These are phyloP conservation scores for Iodosphaeria phyllophila DNA, from an alignment of 2,329 filamentous ascomycete genomes.

Conservation along the genomic window DNA sequence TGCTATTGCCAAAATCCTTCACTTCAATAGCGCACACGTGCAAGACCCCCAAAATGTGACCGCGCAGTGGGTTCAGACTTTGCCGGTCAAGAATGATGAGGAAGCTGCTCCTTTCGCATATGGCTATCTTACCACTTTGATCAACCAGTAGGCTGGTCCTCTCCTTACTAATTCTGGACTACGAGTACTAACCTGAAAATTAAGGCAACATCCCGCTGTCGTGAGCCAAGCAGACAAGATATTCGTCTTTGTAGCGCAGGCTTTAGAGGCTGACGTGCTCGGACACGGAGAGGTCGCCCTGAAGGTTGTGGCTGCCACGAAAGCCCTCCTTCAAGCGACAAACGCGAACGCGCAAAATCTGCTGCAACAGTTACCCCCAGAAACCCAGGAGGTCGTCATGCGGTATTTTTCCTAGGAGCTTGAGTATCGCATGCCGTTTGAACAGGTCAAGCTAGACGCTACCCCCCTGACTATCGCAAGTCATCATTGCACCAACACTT, in stretches of 20 bases:
- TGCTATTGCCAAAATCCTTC: constrained; percentile 89
- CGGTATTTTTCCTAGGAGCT: constrained; percentile 62
- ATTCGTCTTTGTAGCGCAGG: constrained; percentile 72
- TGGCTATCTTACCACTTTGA: constrained; percentile 74
- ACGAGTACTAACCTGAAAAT: no score
- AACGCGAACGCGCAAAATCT: constrained; percentile 60
- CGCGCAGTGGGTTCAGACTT: constrained; percentile 72
- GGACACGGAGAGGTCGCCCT: constrained; percentile 59
- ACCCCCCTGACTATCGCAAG: no score
- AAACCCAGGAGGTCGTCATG: constrained; percentile 65
- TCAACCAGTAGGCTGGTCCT: constrained; percentile 62
- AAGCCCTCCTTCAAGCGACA: constrained; percentile 55
- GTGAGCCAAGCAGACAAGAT: constrained; percentile 60
- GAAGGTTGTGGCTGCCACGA: constrained; percentile 60
- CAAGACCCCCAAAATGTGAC: constrained; percentile 59
- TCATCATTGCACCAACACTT: no score
- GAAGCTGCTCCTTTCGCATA: constrained; percentile 96
- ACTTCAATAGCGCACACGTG: constrained; percentile 68
- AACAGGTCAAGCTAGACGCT: no score
- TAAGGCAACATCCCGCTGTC: constrained; percentile 70
- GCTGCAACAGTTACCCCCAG: constrained; percentile 55
- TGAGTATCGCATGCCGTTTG: no score
- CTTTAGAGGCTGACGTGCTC: constrained; percentile 77
- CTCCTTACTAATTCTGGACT: no score
- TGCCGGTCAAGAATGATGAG: constrained; percentile 88